Base-by-base conservation (phyloP, 1,284 basidiomycete species). In the Cutaneotrichosporon daszewskae region DNA sequence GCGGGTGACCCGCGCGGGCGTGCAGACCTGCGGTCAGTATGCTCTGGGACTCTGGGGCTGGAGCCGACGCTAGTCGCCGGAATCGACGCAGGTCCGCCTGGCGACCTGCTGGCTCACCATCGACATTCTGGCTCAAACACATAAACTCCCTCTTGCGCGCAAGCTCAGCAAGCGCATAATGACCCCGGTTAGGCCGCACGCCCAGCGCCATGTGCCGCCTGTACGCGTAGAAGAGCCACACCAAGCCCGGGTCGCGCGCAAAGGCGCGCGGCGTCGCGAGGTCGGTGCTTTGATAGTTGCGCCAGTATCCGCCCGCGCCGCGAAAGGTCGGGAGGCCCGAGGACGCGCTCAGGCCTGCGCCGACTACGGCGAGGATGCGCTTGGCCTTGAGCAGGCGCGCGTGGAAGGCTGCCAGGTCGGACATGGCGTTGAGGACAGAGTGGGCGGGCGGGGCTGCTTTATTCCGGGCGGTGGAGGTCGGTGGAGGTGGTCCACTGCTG, bases 171-270 rank as follows among this genome's bases (percentile, higher is more conserved):
- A 50, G 41, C 2, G 49, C 49, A 4, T 18, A 12, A 20, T 50
- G 44, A 1, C 49, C 44, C 5, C 18, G 34, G 19, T 50, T 50
- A 12, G 49, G 44, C 14, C 33, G 1, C 1, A 36, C 49, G 8
- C 18, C 29, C 1, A 50, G 44, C 4, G 37, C 38, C 33, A 37
- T 29, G 37, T 50, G 49, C 14, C 49, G 32, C 12, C 49, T 10
- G 37, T 39, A 50, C 6, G 37, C 44, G 37, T 50, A 50, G 32
- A 50, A 50, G 11, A 43, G 41, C 49, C 49, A 50, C 3, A 50
- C 44, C 6, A 46, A 34, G 3, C 32, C 44, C 1, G 49, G 49
- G 25, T 46, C 49, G 22, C 49, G 43, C 4, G 31, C 17, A 28
- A 50, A 50, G 1, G 49, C 49, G 5, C 37, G 40, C 1, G 49